A percentile compares a stretch with the other conserved stretches of the same genome.
These are phyloP conservation scores for Gracilaria caudata DNA, from an alignment of 23 red algal genomes.

Conservation along the genomic window DNA sequence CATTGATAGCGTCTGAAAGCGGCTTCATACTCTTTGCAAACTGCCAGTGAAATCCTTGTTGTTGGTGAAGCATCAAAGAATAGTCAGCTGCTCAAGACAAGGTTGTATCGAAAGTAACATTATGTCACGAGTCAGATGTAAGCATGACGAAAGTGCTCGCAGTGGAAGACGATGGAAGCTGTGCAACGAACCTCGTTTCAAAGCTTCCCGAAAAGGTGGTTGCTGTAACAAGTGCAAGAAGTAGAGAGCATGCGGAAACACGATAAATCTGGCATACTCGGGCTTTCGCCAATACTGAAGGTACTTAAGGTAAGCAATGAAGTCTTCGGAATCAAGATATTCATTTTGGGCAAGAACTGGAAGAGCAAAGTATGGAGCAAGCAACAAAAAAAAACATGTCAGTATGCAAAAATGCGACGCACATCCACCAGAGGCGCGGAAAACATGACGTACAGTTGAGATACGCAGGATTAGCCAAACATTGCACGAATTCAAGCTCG, in stretches of 20 bases:
- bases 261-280: constrained; percentile 76
- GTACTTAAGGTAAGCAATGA: constrained; percentile 83
- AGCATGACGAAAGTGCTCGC: not conserved
- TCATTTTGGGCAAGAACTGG: constrained; percentile 86
- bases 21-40: constrained; percentile 49
- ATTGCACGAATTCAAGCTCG: constrained; percentile 91
- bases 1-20: not conserved
- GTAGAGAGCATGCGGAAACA: constrained; percentile 76
- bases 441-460: constrained; percentile 79
- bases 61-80: constrained; percentile 61
- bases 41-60: constrained; percentile 83
- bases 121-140: not conserved
- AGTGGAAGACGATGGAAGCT: not conserved
- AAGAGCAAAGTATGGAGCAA: not conserved
- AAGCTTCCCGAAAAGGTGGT: constrained; percentile 67
- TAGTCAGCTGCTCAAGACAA: constrained; percentile 47
- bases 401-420: not conserved
- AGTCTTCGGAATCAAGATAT: constrained; percentile 76
- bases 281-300: constrained; percentile 76
- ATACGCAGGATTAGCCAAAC: constrained; percentile 82
- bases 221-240: constrained; percentile 80
- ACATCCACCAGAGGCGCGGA: not conserved
- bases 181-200: constrained; percentile 67
- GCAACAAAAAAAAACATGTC: not conserved
- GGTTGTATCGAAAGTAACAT: not conserved